Conservation (phyloP, 2,329 filamentous ascomycete species). For the Penicillium griseofulvum region DNA sequence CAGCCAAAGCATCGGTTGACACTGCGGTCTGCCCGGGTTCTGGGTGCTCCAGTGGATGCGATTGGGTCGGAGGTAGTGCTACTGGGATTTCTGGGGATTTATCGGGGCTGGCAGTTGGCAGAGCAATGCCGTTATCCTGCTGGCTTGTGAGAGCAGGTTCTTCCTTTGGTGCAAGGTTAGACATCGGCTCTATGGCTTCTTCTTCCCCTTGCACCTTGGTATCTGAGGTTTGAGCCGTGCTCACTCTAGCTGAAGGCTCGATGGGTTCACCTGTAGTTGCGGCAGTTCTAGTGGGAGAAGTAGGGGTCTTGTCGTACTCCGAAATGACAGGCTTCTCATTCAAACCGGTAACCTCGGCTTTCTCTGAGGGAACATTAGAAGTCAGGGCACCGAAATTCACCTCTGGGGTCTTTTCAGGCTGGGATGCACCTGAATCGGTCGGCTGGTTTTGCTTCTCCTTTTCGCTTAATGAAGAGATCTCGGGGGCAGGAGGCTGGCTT, state of each 20-base stretch:
- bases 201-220: neutral
- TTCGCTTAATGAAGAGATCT: constrained; percentile 1
- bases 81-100: neutral
- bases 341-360: neutral
- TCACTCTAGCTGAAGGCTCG: neutral
- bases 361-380: constrained; percentile 3
- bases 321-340: neutral
- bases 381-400: constrained; percentile 18
- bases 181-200: neutral
- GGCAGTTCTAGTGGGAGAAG: neutral
- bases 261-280: neutral
- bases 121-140: neutral
- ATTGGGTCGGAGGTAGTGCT: neutral
- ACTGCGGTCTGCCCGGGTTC: neutral
- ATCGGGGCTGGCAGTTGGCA: neutral
- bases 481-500: constrained; percentile 4
- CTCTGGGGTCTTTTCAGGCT: neutral
- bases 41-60: neutral
- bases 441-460: constrained; percentile 1
- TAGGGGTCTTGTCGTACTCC: neutral
- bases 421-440: neutral
- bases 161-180: constrained; percentile 1
- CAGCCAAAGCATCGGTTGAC: neutral
- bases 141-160: constrained; percentile 1
- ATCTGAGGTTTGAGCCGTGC: constrained; percentile 7